Base-by-base conservation (phyloP, 2,329 filamentous ascomycete species). In the Metarhizium robertsii region DNA sequence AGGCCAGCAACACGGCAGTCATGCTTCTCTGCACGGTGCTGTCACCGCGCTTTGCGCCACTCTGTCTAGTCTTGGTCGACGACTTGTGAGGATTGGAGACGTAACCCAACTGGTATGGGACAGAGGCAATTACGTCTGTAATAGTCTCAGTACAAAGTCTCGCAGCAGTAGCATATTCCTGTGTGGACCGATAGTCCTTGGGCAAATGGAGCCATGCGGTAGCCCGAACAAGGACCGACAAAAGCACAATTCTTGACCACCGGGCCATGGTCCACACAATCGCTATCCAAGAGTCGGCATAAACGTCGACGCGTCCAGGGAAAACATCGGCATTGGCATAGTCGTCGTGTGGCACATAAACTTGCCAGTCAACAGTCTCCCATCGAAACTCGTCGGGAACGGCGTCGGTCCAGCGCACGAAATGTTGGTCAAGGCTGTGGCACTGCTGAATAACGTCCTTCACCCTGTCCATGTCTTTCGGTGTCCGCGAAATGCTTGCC, bases 301-400 rank as follows among this genome's bases (percentile, higher is more conserved):
- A 52, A 11, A 52, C 36, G 20, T 52, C 50, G 14, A 52, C 38
- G 11, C 50, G 50, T 14, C 50, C 50, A 4, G 50, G 50, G 20
- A 42, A 52, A 13, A 52, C 50, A 5, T 42, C 50, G 20, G 50
- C 50, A 52, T 36, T 40, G 50, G 36, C 16, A 20, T 52, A 52
- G 20, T 52, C 34, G 38, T 52, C 20, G 7, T 30, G 20, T 7
- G 50, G 38, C 14, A 40, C 32, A 8, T 40, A 30, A 7, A 40
- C 50, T 52, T 42, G 50, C 50, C 50, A 52, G n/a, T 36, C 38
- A 32, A 52, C 18, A 6, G 50, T 52, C 36, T 52, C 50, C 50
- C 50, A 52, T 48, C 45, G 5, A 30, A 48, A 48, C 20, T 48
- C 45, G 13, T 29, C 20, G 6, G 45, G 45, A 6, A 48, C 45